Conservation (phyloP, 208 protist species). For the Acanthamoeba lenticulata region DNA sequence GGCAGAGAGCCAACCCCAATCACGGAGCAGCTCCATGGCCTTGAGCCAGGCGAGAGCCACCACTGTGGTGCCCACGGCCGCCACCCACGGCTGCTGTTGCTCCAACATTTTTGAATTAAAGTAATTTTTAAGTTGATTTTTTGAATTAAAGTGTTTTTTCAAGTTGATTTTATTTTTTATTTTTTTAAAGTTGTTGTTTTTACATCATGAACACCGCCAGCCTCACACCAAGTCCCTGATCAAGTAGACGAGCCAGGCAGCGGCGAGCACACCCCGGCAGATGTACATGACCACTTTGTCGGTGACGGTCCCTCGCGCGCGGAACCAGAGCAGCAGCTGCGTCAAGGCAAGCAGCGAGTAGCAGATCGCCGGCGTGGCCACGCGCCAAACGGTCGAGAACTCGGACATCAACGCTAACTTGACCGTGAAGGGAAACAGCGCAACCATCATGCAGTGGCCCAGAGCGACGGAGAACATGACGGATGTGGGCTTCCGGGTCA, state of each 20-base stretch:
- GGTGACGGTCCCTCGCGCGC: background rate
- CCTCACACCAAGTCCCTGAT: no score
- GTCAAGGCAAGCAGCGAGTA: background rate
- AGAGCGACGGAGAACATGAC: background rate
- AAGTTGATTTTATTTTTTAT: no score
- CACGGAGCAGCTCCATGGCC: constrained; percentile 1
- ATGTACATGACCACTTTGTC: background rate
- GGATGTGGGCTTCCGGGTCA: background rate
- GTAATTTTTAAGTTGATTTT: background rate
- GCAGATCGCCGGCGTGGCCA: background rate
- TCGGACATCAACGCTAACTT: background rate
- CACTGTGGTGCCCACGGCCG: background rate
- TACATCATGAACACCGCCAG: no score
- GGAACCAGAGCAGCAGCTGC: background rate
- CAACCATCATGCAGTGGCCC: background rate
- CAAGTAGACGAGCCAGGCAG: no score
- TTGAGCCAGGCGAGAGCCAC: background rate
- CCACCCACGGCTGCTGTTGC: background rate
- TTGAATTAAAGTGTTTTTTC: background rate
- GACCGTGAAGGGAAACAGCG: constrained; percentile 28
- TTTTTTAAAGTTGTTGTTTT: no score
- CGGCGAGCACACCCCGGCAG: no score
- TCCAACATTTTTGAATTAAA: background rate
- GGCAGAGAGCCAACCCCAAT: background rate
- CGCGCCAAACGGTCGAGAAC: background rate